Evolutionary conservation across 345 rosid species (phyloP).

Genomic region (Cochlearia excelsa): DNA sequence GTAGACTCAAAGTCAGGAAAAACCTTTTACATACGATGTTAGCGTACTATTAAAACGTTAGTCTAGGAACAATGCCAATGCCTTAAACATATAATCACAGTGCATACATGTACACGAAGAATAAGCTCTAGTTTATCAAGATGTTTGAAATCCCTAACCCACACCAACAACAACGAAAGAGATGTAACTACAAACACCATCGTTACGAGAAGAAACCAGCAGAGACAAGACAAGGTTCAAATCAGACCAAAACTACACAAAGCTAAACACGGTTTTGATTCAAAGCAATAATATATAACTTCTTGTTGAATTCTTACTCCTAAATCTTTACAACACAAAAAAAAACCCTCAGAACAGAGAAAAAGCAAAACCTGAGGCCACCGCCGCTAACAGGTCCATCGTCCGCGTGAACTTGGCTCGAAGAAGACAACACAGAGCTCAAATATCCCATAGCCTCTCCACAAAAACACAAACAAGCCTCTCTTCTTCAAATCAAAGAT

Average conservation of each 20-base stretch:
- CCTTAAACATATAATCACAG: constrained; percentile 3
- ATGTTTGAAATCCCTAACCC: neutral
- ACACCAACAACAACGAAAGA: neutral
- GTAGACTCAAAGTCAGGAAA: neutral
- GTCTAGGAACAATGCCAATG: neutral
- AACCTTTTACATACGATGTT: neutral
- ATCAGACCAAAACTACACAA: neutral
- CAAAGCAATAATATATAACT: neutral
- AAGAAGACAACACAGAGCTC: constrained; percentile 69
- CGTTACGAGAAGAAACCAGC: constrained; percentile 1
- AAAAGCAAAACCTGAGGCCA: constrained; percentile 64
- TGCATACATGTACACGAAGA: too few species aligned
- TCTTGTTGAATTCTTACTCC: neutral
- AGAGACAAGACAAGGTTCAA: neutral
- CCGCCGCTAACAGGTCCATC: constrained; percentile 89
- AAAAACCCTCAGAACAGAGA: constrained; percentile 14
- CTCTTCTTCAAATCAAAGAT: constrained; percentile 22
- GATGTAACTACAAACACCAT: neutral
- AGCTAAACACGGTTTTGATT: too few species aligned
- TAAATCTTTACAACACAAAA: neutral
- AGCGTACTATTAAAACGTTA: neutral
- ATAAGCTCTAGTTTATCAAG: too few species aligned
- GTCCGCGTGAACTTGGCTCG: constrained; percentile 69
- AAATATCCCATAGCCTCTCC: constrained; percentile 62
- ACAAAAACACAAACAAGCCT: constrained; percentile 22